Conservation (phyloP, 2,329 filamentous ascomycete genomes). For the Cladophialophora carrionii region DNA sequence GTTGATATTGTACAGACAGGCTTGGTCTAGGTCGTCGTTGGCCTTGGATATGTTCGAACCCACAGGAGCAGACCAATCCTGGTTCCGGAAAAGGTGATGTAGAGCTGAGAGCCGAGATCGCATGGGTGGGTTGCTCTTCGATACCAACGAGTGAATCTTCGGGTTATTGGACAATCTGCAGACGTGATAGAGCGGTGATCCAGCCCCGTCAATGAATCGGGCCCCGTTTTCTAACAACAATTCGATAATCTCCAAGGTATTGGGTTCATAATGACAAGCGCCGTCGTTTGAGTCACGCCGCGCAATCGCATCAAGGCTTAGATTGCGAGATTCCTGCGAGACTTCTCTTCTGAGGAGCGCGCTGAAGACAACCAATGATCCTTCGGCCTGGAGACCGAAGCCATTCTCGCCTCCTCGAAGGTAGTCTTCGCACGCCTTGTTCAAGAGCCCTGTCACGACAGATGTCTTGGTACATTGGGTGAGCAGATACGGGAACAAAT, state of each 20-base stretch:
- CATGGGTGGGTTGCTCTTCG: conserved; percentile 7
- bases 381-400: not conserved
- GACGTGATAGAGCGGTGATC: conserved; percentile 13
- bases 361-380: not conserved
- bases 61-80: not conserved
- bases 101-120: conserved; percentile 12
- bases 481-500: conserved; percentile 10
- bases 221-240: conserved; percentile 14
- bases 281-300: not conserved
- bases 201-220: conserved; percentile 13
- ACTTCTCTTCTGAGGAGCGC: conserved; percentile 8
- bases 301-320: conserved; percentile 7
- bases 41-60: not conserved
- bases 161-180: conserved; percentile 3
- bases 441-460: conserved; percentile 7
- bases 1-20: conserved; percentile 14
- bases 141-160: not conserved
- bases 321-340: conserved; percentile 2
- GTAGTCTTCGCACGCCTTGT: conserved; percentile 9
- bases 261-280: not conserved
- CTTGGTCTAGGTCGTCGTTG: conserved; percentile 7
- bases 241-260: not conserved
- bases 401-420: conserved; percentile 1
- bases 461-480: conserved; percentile 3
- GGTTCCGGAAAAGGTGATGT: conserved; percentile 10